These are phyloP conservation scores for Fusarium odoratissimum DNA, from an alignment of 2,329 filamentous ascomycete species.

Conservation along the genomic window DNA sequence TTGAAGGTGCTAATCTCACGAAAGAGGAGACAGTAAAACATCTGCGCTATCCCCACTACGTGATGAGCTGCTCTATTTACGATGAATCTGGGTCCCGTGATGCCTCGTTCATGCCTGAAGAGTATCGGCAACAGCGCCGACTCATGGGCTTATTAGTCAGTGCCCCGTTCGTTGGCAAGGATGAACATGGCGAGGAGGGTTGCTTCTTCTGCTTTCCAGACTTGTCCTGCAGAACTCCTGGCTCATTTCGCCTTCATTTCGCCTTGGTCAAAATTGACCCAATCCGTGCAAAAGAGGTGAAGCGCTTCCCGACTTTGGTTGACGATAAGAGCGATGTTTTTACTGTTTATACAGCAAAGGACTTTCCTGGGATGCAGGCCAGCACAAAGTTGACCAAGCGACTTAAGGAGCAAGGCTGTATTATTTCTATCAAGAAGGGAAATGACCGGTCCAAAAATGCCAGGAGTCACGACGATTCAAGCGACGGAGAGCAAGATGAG, in stretches of 20 bases:
- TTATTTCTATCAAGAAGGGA: constrained; percentile 88
- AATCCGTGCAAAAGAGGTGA: constrained; percentile 58
- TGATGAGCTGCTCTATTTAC: constrained; percentile 82
- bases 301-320: constrained; percentile 62
- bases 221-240: constrained; percentile 81
- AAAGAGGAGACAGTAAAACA: constrained; percentile 63
- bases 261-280: constrained; percentile 78
- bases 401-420: constrained; percentile 82
- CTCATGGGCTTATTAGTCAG: constrained; percentile 85
- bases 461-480: constrained; percentile 56
- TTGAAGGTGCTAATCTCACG: constrained; percentile 67
- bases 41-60: constrained; percentile 72
- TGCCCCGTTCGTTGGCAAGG: constrained; percentile 79
- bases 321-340: constrained; percentile 76
- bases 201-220: constrained; percentile 91
- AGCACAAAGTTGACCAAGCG: constrained; percentile 79
- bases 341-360: constrained; percentile 84
- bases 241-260: constrained; percentile 80
- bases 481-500: constrained; percentile 57
- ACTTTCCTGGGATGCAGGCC: constrained; percentile 86
- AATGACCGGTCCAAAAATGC: constrained; percentile 69
- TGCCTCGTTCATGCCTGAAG: constrained; percentile 76
- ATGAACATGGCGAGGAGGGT: constrained; percentile 78
- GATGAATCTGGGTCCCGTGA: constrained; percentile 75
- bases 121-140: constrained; percentile 77